Base-by-base conservation (phyloP, 2,329 filamentous ascomycete genomes). In the Zymoseptoria brevis region DNA sequence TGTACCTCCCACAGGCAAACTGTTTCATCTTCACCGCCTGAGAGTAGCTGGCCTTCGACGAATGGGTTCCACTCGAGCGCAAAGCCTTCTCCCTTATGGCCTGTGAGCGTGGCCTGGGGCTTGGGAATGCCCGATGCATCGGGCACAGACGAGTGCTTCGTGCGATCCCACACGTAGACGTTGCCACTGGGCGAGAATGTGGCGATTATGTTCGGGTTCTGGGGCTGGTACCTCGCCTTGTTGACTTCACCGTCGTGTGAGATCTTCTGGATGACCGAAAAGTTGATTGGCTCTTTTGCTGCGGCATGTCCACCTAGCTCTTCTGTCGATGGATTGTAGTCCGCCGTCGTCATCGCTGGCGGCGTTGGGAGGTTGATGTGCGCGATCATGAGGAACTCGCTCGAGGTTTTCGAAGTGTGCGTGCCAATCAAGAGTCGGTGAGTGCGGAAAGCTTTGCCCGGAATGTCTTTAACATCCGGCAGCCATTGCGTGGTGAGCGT, bases 401-500 rank as follows among this genome's bases (percentile, higher is more conserved):
- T 83, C 64, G 88, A 86, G 66, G 86, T 86, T 65, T 88, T 87
- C 1, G 92, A 91, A 2, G 94, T 99, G 75, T 99, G 93, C 13
- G 95, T 99, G 69, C 94, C 94, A 64, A 97, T 86, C 26, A 99
- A 82, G 49, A 97, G 81, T 66, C 95, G 88, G 76, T 99, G 94
- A 67, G 88, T 87, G 57, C 86, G 88, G 74, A 90, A 90, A 69
- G 90, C 89, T 76, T 94, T 95, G 73, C 89, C 92, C 55, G 90
- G 87, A 24, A 89, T 83, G 60, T 83, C 86, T 80, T 93, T 90
- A 68, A 93, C 88, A 74, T 99, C 94, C 21, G 95, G 94, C 68
- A 99, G 88, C 95, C 95, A 99, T 79, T 99, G 94, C 1, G 92
- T 92, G 24, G 94, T 97, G 63, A 99, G 83, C 3, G 94, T 96